Evolutionary conservation across 2,329 filamentous ascomycete species (phyloP).

Genomic region (Diplodia sapinea): DNA sequence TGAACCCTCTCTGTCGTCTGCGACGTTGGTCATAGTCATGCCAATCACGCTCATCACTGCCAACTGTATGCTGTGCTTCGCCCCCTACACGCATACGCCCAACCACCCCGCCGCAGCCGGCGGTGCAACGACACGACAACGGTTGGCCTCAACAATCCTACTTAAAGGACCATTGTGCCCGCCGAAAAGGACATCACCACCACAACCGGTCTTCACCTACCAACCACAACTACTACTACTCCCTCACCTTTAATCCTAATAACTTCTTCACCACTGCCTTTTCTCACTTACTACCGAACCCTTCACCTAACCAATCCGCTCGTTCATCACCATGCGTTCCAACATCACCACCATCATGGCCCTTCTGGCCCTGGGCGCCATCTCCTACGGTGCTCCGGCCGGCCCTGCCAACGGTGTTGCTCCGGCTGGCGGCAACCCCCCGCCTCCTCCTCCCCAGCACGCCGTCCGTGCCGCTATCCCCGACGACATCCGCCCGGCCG

Average conservation of each 20-base stretch:
- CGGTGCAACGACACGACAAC: conserved; percentile 9
- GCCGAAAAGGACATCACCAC: conserved; percentile 4
- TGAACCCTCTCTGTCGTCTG: conserved; percentile 13
- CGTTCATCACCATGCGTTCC: conserved; percentile 30
- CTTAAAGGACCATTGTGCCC: conserved; percentile 2
- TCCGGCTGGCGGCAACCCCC: not conserved
- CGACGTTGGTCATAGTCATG: conserved; percentile 1
- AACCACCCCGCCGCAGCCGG: not conserved
- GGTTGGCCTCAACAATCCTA: not conserved
- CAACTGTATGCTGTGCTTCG: conserved; percentile 9
- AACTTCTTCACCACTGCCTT: not conserved
- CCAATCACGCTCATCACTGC: conserved; percentile 27
- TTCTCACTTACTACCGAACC: not conserved
- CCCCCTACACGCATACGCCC: conserved; percentile 9
- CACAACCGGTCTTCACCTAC: conserved; percentile 5
- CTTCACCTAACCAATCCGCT: conserved; percentile 12
- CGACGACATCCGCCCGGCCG: conserved; percentile 9
- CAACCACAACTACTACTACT: conserved; percentile 10
- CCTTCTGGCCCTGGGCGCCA: conserved; percentile 29
- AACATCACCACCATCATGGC: conserved; percentile 28
- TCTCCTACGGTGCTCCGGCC: conserved; percentile 22
- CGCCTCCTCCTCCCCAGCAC: not conserved
- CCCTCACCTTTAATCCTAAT: conserved; percentile 18
- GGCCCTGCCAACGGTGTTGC: conserved; percentile 9
- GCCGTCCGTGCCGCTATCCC: conserved; percentile 4